Evolutionary conservation across 1,284 basidiomycete species (phyloP).

Genomic region (Ustilago cynodontis): DNA sequence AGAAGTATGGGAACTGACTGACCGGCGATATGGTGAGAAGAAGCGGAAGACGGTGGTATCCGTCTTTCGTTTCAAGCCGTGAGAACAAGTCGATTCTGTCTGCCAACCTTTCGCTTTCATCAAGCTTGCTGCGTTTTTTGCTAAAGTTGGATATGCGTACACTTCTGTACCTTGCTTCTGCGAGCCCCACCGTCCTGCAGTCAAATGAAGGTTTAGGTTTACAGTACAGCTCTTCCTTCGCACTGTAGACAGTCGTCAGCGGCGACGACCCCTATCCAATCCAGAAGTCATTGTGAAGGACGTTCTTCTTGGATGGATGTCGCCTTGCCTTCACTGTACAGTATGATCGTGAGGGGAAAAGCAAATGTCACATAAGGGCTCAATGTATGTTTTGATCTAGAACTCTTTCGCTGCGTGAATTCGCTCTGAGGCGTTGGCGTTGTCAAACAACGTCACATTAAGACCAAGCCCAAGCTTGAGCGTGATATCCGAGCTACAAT

Average conservation of each 20-base stretch:
- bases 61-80: conserved; percentile 15
- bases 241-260: background rate
- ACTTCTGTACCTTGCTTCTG: background rate
- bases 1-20: conserved; percentile 4
- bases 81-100: conserved; percentile 6
- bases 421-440: too few species aligned
- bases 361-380: background rate
- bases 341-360: background rate
- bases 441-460: conserved; percentile 1
- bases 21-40: conserved; percentile 2
- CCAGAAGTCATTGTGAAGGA: too few species aligned
- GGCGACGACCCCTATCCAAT: background rate
- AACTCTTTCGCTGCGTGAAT: background rate
- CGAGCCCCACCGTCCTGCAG: conserved; percentile 1
- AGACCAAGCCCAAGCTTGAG: conserved; percentile 2
- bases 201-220: conserved; percentile 14
- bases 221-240: background rate
- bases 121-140: background rate
- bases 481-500: background rate
- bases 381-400: background rate
- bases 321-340: too few species aligned
- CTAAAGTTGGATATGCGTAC: background rate
- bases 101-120: background rate
- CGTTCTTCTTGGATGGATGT: too few species aligned
- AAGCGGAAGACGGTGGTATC: conserved; percentile 12